These are phyloP conservation scores for Wickerhamomyces xylosicus DNA, from an alignment of 805 yeast genomes.

Conservation along the genomic window DNA sequence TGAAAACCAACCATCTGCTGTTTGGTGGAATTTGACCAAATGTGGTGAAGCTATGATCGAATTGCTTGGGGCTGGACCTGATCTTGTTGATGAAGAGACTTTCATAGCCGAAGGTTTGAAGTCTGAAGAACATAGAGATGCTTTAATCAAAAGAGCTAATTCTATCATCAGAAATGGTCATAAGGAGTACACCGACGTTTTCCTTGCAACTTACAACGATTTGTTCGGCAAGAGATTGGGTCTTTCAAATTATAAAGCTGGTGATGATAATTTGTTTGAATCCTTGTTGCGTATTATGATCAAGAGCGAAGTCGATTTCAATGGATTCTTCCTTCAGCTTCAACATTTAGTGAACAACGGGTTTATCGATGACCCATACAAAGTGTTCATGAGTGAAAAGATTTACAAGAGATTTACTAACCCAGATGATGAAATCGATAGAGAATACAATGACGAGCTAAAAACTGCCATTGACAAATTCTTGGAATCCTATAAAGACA, in stretches of 20 bases:
- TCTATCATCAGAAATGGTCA: constrained; percentile 53
- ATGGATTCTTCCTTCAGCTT: constrained; percentile 60
- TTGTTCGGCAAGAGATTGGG: constrained; percentile 65
- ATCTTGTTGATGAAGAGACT: constrained; percentile 32
- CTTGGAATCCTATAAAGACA: constrained; percentile 36
- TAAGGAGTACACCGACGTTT: constrained; percentile 52
- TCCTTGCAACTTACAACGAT: constrained; percentile 45
- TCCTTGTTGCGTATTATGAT: constrained; percentile 46
- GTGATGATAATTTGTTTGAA: constrained; percentile 24
- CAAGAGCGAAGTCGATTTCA: constrained; percentile 64
- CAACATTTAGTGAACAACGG: constrained; percentile 25
- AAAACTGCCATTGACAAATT: constrained; percentile 34
- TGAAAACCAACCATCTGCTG: constrained; percentile 72
- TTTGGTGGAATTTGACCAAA: constrained; percentile 89
- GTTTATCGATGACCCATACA: constrained; percentile 19
- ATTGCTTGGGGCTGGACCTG: constrained; percentile 63
- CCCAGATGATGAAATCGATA: constrained; percentile 21
- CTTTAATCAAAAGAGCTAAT: constrained; percentile 49
- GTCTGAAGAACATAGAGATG: constrained; percentile 36
- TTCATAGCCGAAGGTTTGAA: constrained; percentile 32
- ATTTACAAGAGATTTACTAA: constrained; percentile 11
- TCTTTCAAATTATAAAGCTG: constrained; percentile 29
- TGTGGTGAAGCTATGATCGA: constrained; percentile 80
- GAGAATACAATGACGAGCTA: constrained; percentile 31
- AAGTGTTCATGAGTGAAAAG: constrained; percentile 19